phyloP scores from a whole-genome alignment of 2,329 filamentous ascomycete genomes.

The Penicillium sp. region DNA sequence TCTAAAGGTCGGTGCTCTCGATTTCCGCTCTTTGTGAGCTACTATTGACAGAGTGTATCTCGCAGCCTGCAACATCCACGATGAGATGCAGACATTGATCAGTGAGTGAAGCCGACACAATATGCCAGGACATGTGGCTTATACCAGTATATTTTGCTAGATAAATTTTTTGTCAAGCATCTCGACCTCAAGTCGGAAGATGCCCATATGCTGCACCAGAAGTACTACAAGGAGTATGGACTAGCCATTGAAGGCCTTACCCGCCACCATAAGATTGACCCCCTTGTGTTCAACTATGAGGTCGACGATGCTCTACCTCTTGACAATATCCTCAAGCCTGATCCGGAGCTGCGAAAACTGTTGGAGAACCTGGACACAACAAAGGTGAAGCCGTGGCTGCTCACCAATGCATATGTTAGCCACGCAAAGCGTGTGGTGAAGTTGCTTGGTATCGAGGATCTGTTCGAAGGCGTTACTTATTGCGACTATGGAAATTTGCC shows the following conservation, averaged over 20 bases:
- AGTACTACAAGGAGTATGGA: conserved; percentile 93
- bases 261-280: conserved; percentile 87
- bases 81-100: conserved; percentile 80
- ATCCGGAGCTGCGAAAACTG: conserved; percentile 63
- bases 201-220: conserved; percentile 73
- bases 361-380: conserved; percentile 71
- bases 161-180: conserved; percentile 57
- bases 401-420: conserved; percentile 91
- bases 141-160: conserved; percentile 24
- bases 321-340: conserved; percentile 71
- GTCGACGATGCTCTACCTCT: conserved; percentile 92
- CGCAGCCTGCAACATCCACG: conserved; percentile 67
- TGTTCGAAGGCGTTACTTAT: conserved; percentile 90
- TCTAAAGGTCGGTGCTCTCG: conserved; percentile 55
- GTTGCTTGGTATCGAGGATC: conserved; percentile 70
- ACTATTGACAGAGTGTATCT: conserved; percentile 10
- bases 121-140: background rate
- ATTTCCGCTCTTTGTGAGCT: background rate
- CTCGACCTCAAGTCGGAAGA: conserved; percentile 66
- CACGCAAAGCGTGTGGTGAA: conserved; percentile 76
- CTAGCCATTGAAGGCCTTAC: conserved; percentile 94
- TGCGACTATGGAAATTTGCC: conserved; percentile 72
- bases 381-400: conserved; percentile 83
- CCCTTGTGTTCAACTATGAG: conserved; percentile 84
- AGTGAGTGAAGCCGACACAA: conserved; percentile 26